A percentile compares a stretch with the other conserved stretches of the same genome.
These are phyloP conservation scores for Erodium chrysanthum DNA, from an alignment of 441 rosid species.

Conservation along the genomic window DNA sequence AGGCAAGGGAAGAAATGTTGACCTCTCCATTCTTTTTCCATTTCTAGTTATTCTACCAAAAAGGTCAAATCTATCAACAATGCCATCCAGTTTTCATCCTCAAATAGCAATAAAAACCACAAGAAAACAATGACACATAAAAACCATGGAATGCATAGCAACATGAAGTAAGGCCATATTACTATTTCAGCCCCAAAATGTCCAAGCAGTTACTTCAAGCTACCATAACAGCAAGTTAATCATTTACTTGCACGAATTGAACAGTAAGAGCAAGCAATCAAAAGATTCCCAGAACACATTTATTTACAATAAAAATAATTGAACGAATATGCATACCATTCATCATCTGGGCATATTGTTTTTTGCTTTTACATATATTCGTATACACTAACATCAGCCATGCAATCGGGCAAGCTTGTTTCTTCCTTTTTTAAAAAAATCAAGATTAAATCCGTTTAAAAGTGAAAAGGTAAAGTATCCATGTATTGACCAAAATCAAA, in stretches of 20 bases:
- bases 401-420: not conserved
- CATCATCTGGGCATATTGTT: not conserved
- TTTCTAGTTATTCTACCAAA: not conserved
- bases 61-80: not conserved
- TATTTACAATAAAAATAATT: not conserved
- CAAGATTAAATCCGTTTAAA: not conserved
- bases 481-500: not conserved
- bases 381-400: not conserved
- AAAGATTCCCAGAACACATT: not conserved
- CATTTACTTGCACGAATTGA: not conserved
- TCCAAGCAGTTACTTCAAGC: not conserved
- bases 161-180: not conserved
- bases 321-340: not conserved
- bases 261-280: not conserved
- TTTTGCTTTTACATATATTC: not conserved
- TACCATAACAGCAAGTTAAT: not conserved
- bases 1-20: no score
- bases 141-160: not conserved
- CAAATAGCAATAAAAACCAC: not conserved
- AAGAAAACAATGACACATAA: not conserved
- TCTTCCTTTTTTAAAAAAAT: not conserved
- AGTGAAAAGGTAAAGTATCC: conserved; percentile 1
- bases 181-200: conserved; percentile 3
- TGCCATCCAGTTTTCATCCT: not conserved
- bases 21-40: not conserved